Evolutionary conservation across 768 basidiomycete species (phyloP), one percentile per base, ranked within the genome.

Genomic region (Mycena maculata): DNA sequence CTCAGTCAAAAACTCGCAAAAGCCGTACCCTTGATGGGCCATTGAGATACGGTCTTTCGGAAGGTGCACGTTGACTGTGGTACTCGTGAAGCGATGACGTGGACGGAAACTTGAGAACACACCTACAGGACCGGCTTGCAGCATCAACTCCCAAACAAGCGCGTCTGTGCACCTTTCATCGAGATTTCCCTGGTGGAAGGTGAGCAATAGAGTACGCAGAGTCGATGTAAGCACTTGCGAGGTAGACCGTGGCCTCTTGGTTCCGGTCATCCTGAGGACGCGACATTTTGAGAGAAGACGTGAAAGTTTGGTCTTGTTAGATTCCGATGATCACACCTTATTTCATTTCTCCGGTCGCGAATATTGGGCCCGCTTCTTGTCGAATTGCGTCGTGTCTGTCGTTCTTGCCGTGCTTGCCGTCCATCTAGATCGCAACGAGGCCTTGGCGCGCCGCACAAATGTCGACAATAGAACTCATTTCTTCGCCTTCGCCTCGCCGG

Each of bases 81-180:
- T 36, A 62, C 47, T 49, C 52, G 38, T 49, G 23, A 65, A 25
- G 39, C 20, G 28, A 66, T 57, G 18, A 57, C 31, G 31, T 20
- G 15, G 42, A 47, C n/a, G 25, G 41, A 25, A 31, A 53, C 33
- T 18, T 42, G 42, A 30, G 44, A 49, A 85, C 95, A 75, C 74
- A 96, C 97, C 95, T 54, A 98, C 96, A 70, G 97, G 97, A 10
- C 97, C 97, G n/a, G 97, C 96, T 81, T 99, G 97, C 41, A 99
- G 79, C 97, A 99, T 99, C 50, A 99, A 82, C 83, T 99, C 97
- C 97, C 97, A 99, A 59, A 99, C 85, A 61, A 99, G 84, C 33
- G 96, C 94, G 78, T 99, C 97, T 12, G 93, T 87, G 74, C 93
- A 95, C 62, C 95, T 87, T 79, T 99, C 98, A 77, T 99, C 97